Base-by-base conservation (phyloP, 1,139 yeast species). In the Hansenula anomala region DNA sequence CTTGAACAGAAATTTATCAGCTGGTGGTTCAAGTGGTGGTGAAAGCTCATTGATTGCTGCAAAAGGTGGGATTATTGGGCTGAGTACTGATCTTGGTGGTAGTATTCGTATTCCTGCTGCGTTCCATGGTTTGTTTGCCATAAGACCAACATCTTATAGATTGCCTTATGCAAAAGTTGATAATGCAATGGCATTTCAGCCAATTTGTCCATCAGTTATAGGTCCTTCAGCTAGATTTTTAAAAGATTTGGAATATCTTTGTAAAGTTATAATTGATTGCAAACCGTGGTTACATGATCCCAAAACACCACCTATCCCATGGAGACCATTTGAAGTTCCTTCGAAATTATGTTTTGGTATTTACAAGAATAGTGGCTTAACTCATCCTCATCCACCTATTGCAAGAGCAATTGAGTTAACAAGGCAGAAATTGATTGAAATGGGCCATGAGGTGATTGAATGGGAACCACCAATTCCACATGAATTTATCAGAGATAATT, bases 31-130 rank as follows among this genome's bases (percentile, higher is more conserved):
- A 12, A 69, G 78, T 24, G 78, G 79, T 11, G 82, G 82, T 29
- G 81, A 74, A 51, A 76, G 73, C n/a, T 67, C 52, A 4, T 32
- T 51, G 23, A 47, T 51, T 23, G 87, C 85, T 11, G 78, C 80
- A 4, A 66, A 65, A 33, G 80, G 73, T 6, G 63, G 78, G 0
- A 55, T 67, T 10, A 47, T 77, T 27, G 84, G 83, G 1, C 57
- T 78, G 31, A 83, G 84, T 10, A 75, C 82, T 14, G 85, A 80
- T 56, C 75, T 80, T 48, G 86, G 84, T 13, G 86, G 85, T 6
- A 67, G 77, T 24, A 75, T 79, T 37, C 61, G 85, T 39, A 66
- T 67, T 40, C 86, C 86, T 3, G 73, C 81, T 4, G 64, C 71
- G 11, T 71, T 71, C 44, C 69, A 73, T 36, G 81, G 80, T 0